Base-by-base conservation (phyloP, 164 flowering plant species). In the Vitis labrusca region DNA sequence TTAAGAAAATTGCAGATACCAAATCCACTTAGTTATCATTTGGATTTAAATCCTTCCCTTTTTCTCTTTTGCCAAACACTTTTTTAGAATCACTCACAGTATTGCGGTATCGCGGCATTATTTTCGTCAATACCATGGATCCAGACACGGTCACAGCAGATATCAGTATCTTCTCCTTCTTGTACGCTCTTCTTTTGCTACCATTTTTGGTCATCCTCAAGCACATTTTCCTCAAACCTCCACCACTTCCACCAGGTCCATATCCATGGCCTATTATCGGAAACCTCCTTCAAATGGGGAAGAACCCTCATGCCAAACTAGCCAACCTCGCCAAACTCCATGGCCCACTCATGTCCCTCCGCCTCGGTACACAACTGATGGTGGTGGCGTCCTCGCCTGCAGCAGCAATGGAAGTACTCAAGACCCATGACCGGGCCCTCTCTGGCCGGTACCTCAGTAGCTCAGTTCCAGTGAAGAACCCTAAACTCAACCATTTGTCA, bases 331-430 rank as follows among this genome's bases (percentile, higher is more conserved):
- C 82, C 56, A 65, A 66, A 17, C 9, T 27, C 61, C 23, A 79
- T 17, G 79, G 79, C 67, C 79, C 79, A 0, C 69, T 79, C 56
- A 72, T 79, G 63, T 19, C 77, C 15, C 68, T 79, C 63, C 75
- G 69, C 37, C 67, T 79, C 3, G 79, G 82, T 56, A 70, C 72
- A 75, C 70, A 44, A 69, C 64, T 66, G 27, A 23, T 23, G 27
- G n/a, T 79, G 2, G 66, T 79, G 27, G 74, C 69, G 19, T 69
- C 79, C 61, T 61, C 77, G 51, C 72, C 82, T 1, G 69, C 65
- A 30, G 13, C 65, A 11, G 79, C 82, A 66, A 64, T 59, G 8
- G 72, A 79, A 44, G 63, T 73, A 63, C 82, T 79, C 69, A 71
- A 72, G 1, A 57, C 52, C 10, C 37, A 73, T 54, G 82, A 76